Base-by-base conservation (phyloP, 768 basidiomycete genomes). In the Pisolithus tinctorius region DNA sequence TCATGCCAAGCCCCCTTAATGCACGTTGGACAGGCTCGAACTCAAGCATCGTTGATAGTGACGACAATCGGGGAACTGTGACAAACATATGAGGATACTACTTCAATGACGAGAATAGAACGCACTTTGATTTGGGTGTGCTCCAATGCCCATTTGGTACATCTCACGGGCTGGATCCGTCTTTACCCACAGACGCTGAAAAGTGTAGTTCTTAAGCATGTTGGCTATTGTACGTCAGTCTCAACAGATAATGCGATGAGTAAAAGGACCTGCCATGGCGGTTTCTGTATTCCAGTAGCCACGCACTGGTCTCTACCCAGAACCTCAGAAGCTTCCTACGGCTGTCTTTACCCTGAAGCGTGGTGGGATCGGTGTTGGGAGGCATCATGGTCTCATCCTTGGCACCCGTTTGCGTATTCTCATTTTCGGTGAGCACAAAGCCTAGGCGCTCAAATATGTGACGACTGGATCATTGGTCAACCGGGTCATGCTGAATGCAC, bases 111-210 rank as follows among this genome's bases (percentile, higher is more conserved):
- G 10, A 40, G 51, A 2, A 25, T 11, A 23, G 25, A 31, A 57
- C 81, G 56, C 59, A 89, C 88, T 83, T 64, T 91, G 88, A 53
- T 83, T 81, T 27, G 82, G 79, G 67, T 89, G 86, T 6, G 87
- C 84, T 16, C 88, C 88, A 46, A 91, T 78, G 0, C 76, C 84
- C 42, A 64, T 73, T 63, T 88, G 86, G 64, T 83, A 84, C 75
- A 82, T 79, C 58, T 88, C 86, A 36, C 86, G 72, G 6, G 74
- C 83, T 55, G 71, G 75, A 30, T 84, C 78, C 34, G 80, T 67
- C 51, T 76, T 77, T 14, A 84, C 75, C 66, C 74, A 75, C 2
- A 75, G 54, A 49, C 63, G 71, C 45, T 71, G 69, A 23, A 68
- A 64, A 34, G 58, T 72, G 52, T 69, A 56, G 10, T 77, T 72